A percentile compares a stretch with the other conserved stretches of the same genome.
Evolutionary conservation across 2,329 filamentous ascomycete species (phyloP).

Genomic region (Colletotrichum viniferum): DNA sequence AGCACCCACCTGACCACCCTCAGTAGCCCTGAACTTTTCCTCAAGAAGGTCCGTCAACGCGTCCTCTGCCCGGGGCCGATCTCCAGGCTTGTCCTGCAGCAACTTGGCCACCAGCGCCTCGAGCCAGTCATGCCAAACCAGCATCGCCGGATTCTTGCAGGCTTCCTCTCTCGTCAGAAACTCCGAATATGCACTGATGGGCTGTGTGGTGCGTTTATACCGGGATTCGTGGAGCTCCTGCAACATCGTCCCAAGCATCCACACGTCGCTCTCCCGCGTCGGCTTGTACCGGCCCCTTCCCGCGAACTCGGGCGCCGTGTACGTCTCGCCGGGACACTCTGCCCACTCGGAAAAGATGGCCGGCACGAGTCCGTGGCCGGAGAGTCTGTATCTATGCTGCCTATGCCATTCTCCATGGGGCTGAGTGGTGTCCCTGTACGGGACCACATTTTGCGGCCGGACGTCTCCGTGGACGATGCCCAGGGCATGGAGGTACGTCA

Average conservation of each 20-base stretch:
- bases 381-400: background rate
- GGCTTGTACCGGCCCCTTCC: background rate
- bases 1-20: background rate
- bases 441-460: background rate
- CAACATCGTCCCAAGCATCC: background rate
- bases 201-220: background rate
- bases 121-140: background rate
- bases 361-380: background rate
- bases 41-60: background rate
- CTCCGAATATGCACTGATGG: background rate
- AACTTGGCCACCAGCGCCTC: background rate
- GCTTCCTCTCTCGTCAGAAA: background rate
- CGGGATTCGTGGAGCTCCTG: background rate
- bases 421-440: background rate
- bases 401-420: background rate
- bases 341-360: background rate
- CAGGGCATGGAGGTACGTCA: background rate
- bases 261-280: background rate
- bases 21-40: background rate
- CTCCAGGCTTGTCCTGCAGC: background rate
- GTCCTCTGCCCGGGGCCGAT: background rate
- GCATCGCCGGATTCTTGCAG: background rate
- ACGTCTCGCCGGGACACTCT: background rate
- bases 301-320: background rate
- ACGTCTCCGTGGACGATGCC: slow-evolving; percentile 4